These are phyloP conservation scores for Trichophyton rubrum DNA, from an alignment of 2,329 filamentous ascomycete species.

Conservation along the genomic window DNA sequence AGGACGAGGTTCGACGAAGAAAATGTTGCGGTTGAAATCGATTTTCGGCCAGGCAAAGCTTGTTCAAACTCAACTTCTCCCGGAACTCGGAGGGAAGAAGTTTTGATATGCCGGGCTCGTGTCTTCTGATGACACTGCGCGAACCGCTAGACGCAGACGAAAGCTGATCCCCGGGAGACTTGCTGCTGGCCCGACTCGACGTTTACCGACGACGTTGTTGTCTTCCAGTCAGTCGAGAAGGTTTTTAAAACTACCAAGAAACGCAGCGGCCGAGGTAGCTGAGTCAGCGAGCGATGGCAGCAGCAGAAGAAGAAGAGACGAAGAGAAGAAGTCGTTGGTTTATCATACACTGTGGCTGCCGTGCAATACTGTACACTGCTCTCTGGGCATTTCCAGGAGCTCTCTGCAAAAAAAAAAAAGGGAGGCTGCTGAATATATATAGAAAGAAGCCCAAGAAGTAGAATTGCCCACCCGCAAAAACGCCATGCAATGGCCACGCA, in stretches of 20 bases:
- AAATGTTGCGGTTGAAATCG: not conserved
- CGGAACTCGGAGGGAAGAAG: not conserved
- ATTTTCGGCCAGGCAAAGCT: not conserved
- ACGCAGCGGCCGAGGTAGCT: not conserved
- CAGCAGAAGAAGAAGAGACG: not conserved
- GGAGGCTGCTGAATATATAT: not conserved
- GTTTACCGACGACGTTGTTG: not conserved
- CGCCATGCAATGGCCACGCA: constrained; percentile 3
- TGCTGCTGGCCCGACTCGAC: not conserved
- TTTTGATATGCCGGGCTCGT: not conserved
- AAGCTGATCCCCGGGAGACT: not conserved
- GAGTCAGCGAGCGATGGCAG: not conserved
- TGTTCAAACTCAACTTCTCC: not conserved
- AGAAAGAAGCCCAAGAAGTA: not conserved
- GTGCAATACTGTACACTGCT: not conserved
- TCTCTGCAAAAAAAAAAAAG: not conserved
- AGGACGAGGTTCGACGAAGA: not conserved
- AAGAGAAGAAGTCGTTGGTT: constrained; percentile 1
- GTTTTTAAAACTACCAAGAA: not conserved
- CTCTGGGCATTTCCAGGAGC: not conserved
- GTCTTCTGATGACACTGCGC: too few species aligned
- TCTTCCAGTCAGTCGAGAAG: not conserved
- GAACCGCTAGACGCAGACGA: too few species aligned
- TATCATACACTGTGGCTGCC: constrained; percentile 1
- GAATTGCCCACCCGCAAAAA: constrained; percentile 2